Percentiles rank a stretch among this genome's conserved stretches.
These are phyloP conservation scores for Cyclospora cayetanensis DNA, from an alignment of 169 alveolate genomes.

Conservation along the genomic window DNA sequence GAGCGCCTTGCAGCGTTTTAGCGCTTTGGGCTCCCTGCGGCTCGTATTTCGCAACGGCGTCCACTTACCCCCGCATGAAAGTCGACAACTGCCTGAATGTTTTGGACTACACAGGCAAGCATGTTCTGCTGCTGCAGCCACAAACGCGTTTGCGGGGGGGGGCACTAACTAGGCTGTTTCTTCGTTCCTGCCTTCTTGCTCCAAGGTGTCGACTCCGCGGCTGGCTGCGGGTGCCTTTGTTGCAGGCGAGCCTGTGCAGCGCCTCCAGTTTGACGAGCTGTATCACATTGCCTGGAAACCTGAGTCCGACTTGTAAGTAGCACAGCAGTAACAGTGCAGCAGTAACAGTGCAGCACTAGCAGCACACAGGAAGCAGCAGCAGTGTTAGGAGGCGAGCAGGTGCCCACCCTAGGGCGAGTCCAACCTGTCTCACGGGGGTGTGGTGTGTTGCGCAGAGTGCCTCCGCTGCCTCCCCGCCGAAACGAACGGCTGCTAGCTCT, in stretches of 20 bases:
- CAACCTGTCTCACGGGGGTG: background rate
- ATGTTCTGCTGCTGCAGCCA: background rate
- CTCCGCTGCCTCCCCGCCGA: constrained; percentile 56
- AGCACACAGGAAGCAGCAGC: background rate
- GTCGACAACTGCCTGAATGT: constrained; percentile 65
- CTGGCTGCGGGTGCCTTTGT: background rate
- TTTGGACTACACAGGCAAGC: constrained; percentile 50
- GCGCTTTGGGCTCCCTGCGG: constrained; percentile 72
- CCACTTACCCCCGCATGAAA: constrained; percentile 64
- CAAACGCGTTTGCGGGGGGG: background rate
- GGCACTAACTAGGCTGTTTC: background rate
- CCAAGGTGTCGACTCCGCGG: too few relatives aligned
- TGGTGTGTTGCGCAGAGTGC: background rate
- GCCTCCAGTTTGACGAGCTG: constrained; percentile 54
- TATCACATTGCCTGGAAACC: constrained; percentile 69
- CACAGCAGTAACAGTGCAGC: constrained; percentile 7
- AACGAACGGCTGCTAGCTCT: constrained; percentile 56
- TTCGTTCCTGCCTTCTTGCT: background rate
- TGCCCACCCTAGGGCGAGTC: background rate
- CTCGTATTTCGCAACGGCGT: constrained; percentile 48
- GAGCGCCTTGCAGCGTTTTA: constrained; percentile 64
- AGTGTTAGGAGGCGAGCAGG: too few relatives aligned
- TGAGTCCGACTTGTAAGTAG: constrained; percentile 54
- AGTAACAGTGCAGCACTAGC: background rate
- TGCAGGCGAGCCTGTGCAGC: constrained; percentile 62